Base-by-base conservation (phyloP, 1,284 basidiomycete species). In the Porogramme epimiltina region DNA sequence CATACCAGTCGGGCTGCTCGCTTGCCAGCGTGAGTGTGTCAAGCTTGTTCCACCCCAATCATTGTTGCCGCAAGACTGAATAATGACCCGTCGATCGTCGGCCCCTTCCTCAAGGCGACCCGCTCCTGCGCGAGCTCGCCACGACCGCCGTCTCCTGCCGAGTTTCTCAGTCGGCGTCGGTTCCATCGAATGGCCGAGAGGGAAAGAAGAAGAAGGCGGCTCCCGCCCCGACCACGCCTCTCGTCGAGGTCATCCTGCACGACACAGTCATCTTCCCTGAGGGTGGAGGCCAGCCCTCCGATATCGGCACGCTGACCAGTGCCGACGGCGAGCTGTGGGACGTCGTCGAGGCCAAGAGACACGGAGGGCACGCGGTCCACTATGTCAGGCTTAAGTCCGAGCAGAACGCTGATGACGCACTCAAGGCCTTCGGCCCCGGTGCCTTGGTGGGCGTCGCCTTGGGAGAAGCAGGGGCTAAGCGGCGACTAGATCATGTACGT, bases 231-330 rank as follows among this genome's bases (percentile, higher is more conserved):
- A 68, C 64, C 13, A 75, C 72, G 42, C 77, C 80, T 4, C 68
- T 82, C 16, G 71, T 87, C 28, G 81, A 87, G 59, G 73, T 95
- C 3, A 77, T 89, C 56, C 71, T 91, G 36, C 83, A 87, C 54
- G 93, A 95, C 67, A 93, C 91, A 1, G 77, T 92, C n/a, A 79
- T 93, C 40, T 95, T 95, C 64, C 93, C 93, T 0, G 93, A 95
- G 71, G 91, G 91, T 13, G 93, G 93, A 15, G 91, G 91, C 2
- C 93, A 95, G 62, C 89, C 91, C 0, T 85, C 85, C 4, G 93
- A 95, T 64, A 84, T 84, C 20, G 93, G 92, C 0, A 49, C 75
- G 9, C 72, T 95, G 19, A 76, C 74, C 1, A 70, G 69, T 13
- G 62, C 65, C 0, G 69, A 80, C 49, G 73, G 75, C 13, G 68